phyloP scores from a whole-genome alignment of 2,329 filamentous ascomycete genomes.

The Acephala macrosclerotiorum region DNA sequence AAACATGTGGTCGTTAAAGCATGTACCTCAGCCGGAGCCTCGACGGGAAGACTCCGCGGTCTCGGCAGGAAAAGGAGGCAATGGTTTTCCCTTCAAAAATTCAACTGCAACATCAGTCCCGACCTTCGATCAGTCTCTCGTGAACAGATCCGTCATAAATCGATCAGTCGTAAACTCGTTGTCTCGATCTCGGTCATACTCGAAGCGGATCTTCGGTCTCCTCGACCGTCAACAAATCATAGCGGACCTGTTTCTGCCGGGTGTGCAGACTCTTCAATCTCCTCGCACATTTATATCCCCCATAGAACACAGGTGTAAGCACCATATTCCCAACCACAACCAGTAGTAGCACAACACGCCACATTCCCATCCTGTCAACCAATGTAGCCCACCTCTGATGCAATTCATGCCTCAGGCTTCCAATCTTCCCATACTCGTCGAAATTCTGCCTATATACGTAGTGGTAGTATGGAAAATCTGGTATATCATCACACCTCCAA shows the following conservation, averaged over 20 bases:
- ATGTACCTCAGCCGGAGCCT: not conserved
- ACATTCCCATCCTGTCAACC: not conserved
- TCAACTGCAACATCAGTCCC: not conserved
- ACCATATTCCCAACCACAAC: not conserved
- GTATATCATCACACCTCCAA: slow-evolving; percentile 31
- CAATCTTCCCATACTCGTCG: slow-evolving; percentile 32
- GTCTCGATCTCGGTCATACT: not conserved
- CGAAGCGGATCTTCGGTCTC: not conserved
- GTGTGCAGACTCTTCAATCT: not conserved
- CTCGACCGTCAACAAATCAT: not conserved
- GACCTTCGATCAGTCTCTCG: not conserved
- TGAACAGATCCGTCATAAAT: not conserved
- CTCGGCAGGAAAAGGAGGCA: not conserved
- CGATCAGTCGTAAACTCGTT: not conserved
- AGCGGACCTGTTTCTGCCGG: not conserved
- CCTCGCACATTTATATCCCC: not conserved
- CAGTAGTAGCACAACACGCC: not conserved
- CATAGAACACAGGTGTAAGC: not conserved
- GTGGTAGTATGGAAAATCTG: slow-evolving; percentile 28
- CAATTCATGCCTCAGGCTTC: slow-evolving; percentile 17
- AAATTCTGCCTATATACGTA: slow-evolving; percentile 32
- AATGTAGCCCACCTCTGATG: not conserved
- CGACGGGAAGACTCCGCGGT: not conserved
- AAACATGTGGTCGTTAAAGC: too few relatives aligned
- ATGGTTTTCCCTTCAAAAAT: not conserved